Conservation (phyloP, 768 basidiomycete species). For the Suillus alpinus region DNA sequence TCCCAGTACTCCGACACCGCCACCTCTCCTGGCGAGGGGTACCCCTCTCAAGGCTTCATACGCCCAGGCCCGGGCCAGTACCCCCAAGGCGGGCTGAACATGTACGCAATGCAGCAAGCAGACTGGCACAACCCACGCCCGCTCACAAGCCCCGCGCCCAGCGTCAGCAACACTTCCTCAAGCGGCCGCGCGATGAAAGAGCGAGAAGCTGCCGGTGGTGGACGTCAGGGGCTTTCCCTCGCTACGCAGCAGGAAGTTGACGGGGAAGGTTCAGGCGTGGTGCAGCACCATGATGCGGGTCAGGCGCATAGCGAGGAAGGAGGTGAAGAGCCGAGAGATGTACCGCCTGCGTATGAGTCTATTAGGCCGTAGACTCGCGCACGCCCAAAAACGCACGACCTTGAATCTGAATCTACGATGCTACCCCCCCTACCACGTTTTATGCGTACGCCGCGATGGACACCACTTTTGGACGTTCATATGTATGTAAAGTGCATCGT, state of each 20-base stretch:
- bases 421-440: too few species aligned
- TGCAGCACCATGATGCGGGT: conserved; percentile 27
- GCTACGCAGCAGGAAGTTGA: neutral
- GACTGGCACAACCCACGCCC: conserved; percentile 21
- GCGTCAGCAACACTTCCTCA: conserved; percentile 13
- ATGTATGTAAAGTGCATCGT: too few species aligned
- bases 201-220: conserved; percentile 19
- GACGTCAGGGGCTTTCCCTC: conserved; percentile 6
- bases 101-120: conserved; percentile 13
- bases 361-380: conserved; percentile 13
- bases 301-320: conserved; percentile 20
- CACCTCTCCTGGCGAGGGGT: conserved; percentile 8
- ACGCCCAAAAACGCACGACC: too few species aligned
- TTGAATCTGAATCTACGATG: too few species aligned
- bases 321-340: conserved; percentile 18
- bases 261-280: conserved; percentile 15
- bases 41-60: conserved; percentile 4
- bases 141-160: conserved; percentile 18
- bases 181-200: conserved; percentile 20
- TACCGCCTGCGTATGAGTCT: conserved; percentile 28
- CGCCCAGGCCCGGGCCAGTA: neutral
- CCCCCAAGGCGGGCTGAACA: neutral
- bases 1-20: conserved; percentile 9
- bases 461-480: too few species aligned
- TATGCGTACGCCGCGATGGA: too few species aligned